Percentiles rank a stretch among this genome's conserved stretches.
Conservation (phyloP, 2,329 filamentous ascomycete genomes). For the Gaeumannomyces tritici region DNA sequence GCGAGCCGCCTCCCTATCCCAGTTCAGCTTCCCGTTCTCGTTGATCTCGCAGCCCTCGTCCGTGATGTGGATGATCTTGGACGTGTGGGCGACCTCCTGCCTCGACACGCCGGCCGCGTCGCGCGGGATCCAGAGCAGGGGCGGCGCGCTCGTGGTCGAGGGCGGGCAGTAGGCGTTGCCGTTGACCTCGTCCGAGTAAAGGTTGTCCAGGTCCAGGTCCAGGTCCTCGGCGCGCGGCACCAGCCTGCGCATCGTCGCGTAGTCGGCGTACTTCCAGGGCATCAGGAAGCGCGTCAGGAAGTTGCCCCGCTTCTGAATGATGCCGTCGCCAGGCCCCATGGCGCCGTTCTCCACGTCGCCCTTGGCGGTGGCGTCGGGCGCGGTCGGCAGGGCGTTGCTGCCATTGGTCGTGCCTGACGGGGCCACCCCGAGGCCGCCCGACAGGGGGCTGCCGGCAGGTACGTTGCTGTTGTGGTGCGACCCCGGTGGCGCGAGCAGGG, state of each 20-base stretch:
- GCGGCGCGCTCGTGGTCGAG: slow-evolving; percentile 49
- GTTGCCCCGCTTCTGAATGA: slow-evolving; percentile 37
- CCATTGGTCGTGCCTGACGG: slow-evolving; percentile 9
- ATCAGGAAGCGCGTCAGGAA: slow-evolving; percentile 61
- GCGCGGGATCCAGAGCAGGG: slow-evolving; percentile 76
- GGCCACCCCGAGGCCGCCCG: slow-evolving; percentile 7
- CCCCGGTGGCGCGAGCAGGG: slow-evolving; percentile 9
- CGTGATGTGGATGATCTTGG: slow-evolving; percentile 65
- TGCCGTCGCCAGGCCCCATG: slow-evolving; percentile 5
- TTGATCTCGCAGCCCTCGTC: slow-evolving; percentile 66
- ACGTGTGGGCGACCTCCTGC: slow-evolving; percentile 68
- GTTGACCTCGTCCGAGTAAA: slow-evolving; percentile 53
- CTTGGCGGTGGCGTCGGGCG: not conserved
- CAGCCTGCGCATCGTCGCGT: slow-evolving; percentile 57
- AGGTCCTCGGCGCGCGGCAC: slow-evolving; percentile 48
- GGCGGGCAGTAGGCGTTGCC: slow-evolving; percentile 67
- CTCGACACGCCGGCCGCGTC: slow-evolving; percentile 65
- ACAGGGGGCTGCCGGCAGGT: slow-evolving; percentile 2
- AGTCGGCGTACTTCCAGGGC: slow-evolving; percentile 69
- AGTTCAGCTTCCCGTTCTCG: slow-evolving; percentile 48
- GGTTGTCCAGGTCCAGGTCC: slow-evolving; percentile 33
- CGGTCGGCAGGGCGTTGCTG: slow-evolving; percentile 9
- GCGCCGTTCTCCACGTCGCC: slow-evolving; percentile 9
- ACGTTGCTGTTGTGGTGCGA: slow-evolving; percentile 14
- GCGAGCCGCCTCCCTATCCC: slow-evolving; percentile 21